phyloP scores from a whole-genome alignment of 352 stramenopile genomes.

The Phytopythium boreale region DNA sequence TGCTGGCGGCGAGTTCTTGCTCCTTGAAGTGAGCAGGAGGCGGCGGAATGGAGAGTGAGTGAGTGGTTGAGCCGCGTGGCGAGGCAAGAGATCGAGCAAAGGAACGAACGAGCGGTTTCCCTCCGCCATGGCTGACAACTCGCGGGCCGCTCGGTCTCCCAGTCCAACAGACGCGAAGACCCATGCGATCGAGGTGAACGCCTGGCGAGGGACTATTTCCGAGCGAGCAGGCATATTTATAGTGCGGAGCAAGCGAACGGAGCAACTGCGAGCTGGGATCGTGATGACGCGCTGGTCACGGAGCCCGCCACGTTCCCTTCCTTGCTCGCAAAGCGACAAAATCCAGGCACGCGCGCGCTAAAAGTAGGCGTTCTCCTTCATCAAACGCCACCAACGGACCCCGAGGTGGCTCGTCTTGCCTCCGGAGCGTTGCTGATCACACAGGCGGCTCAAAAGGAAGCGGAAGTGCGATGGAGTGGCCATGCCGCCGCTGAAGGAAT shows the following conservation, averaged over 20 bases:
- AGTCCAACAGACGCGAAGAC: not conserved
- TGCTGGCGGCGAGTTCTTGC: not conserved
- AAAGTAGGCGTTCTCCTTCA: not conserved
- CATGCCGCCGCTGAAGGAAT: not conserved
- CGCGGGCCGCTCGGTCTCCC: not conserved
- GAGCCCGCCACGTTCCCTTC: not conserved
- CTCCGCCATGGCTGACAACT: not conserved
- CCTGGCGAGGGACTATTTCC: not conserved
- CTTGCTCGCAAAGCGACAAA: not conserved
- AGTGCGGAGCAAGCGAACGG: not conserved
- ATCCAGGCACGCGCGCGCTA: not conserved
- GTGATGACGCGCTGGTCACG: not conserved
- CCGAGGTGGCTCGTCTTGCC: not conserved
- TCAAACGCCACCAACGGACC: not conserved
- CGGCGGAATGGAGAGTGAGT: conserved; percentile 10
- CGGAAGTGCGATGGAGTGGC: not conserved
- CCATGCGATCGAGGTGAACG: not conserved
- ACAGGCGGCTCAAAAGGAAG: not conserved
- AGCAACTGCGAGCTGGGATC: not conserved
- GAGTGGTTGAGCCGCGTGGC: not conserved
- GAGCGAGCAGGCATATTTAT: not conserved
- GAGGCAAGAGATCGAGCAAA: not conserved
- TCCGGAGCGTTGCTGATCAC: not conserved
- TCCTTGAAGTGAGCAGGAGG: not conserved
- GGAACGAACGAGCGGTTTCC: not conserved